A percentile compares a stretch with the other conserved stretches of the same genome.
Evolutionary conservation across 176 grass and related monocot genomes (phyloP).

Genomic region (Musa beccarii): DNA sequence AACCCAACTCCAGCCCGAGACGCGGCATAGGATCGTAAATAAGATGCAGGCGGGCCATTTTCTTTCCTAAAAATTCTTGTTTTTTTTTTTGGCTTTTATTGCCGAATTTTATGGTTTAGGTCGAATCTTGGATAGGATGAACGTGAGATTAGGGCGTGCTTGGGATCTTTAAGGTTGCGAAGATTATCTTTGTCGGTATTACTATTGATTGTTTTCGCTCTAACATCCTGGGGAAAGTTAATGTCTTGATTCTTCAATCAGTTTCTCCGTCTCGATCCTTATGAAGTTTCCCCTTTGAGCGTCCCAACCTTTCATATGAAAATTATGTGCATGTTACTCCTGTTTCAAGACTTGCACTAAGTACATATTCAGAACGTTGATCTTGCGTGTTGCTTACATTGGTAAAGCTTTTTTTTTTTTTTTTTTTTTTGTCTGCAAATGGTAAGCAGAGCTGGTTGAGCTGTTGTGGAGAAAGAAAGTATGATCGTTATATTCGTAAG

Average conservation of each 20-base stretch:
- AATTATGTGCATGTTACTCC: too few relatives aligned
- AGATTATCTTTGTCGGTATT: too few relatives aligned
- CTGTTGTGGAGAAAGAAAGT: too few relatives aligned
- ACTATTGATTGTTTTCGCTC: background rate
- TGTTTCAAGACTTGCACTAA: too few relatives aligned
- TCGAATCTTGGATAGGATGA: background rate
- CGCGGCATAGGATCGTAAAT: constrained; percentile 61
- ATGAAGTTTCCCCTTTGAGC: background rate
- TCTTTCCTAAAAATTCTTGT: background rate
- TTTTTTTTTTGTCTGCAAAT: too few relatives aligned
- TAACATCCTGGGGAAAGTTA: background rate
- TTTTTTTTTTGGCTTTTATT: too few relatives aligned
- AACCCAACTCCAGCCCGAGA: constrained; percentile 47
- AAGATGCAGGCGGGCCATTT: constrained; percentile 40
- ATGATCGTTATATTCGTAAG: too few relatives aligned
- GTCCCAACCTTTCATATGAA: too few relatives aligned
- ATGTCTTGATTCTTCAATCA: background rate
- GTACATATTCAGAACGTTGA: too few relatives aligned
- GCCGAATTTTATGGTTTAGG: background rate
- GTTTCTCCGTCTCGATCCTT: background rate
- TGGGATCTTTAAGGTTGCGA: background rate
- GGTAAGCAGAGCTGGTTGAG: too few relatives aligned
- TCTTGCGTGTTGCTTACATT: too few relatives aligned
- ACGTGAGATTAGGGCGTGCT: background rate
- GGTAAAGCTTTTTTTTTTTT: too few relatives aligned